These are phyloP conservation scores for Trichocladium uniseriatum DNA, from an alignment of 495 filamentous ascomycete genomes.

Conservation along the genomic window DNA sequence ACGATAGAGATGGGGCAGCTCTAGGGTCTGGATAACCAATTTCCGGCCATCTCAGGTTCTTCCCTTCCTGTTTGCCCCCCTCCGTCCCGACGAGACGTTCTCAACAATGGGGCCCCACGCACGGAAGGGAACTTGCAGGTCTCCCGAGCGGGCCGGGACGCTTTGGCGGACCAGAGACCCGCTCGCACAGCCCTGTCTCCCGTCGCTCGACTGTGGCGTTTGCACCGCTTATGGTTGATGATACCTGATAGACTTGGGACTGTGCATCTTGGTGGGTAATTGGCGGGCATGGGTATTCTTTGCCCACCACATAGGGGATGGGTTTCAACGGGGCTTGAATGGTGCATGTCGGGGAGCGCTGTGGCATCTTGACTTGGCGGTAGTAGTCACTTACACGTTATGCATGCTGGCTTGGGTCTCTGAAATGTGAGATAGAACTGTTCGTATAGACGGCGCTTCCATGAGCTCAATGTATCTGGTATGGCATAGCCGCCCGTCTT, in stretches of 20 bases:
- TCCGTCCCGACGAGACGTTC: too few relatives aligned
- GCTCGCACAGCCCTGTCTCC: neutral
- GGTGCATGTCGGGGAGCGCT: neutral
- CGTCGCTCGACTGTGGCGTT: neutral
- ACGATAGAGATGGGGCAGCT: too few relatives aligned
- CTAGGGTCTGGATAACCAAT: too few relatives aligned
- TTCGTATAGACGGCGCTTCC: slow-evolving; percentile 1
- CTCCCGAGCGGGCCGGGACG: neutral
- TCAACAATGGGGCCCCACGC: too few relatives aligned
- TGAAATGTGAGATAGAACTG: neutral
- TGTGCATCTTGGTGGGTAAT: neutral
- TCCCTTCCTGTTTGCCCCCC: too few relatives aligned
- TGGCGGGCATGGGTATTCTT: neutral
- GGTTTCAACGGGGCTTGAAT: neutral
- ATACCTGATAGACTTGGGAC: slow-evolving; percentile 6
- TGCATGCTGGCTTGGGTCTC: neutral
- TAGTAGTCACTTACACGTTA: neutral
- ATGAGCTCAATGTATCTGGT: slow-evolving; percentile 2
- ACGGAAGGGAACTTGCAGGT: too few relatives aligned
- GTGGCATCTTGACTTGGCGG: neutral
- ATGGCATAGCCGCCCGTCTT: neutral
- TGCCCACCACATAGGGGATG: neutral
- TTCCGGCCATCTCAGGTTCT: too few relatives aligned
- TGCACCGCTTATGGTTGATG: neutral
- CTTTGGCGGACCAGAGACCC: too few relatives aligned